These are phyloP conservation scores for Penicillium sp. DNA, from an alignment of 2,329 filamentous ascomycete genomes.

Conservation along the genomic window DNA sequence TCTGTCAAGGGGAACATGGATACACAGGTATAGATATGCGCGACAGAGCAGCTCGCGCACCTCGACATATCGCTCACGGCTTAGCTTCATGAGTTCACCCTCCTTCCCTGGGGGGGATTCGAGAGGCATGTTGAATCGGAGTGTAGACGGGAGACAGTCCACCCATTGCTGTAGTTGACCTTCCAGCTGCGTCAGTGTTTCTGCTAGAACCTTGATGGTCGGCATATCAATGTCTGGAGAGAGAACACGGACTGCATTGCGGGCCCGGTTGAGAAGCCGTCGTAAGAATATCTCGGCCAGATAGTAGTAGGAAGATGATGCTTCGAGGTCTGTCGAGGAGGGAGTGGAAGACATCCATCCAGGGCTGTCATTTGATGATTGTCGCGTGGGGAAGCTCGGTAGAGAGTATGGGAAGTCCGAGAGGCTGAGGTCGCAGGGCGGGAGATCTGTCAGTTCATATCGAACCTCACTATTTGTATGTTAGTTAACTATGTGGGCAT, in stretches of 20 bases:
- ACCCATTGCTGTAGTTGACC: constrained; percentile 27
- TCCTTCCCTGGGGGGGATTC: constrained; percentile 18
- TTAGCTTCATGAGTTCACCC: constrained; percentile 25
- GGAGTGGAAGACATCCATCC: constrained; percentile 12
- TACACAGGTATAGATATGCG: constrained; percentile 25
- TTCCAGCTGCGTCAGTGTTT: constrained; percentile 21
- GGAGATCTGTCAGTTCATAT: constrained; percentile 25
- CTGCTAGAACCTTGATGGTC: constrained; percentile 15
- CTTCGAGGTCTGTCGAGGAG: constrained; percentile 18
- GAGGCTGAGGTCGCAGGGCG: constrained; percentile 24
- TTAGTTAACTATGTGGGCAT: neutral
- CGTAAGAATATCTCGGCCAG: constrained; percentile 27
- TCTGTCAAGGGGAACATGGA: constrained; percentile 18
- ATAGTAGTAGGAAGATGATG: constrained; percentile 26
- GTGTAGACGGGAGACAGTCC: constrained; percentile 23
- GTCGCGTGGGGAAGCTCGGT: constrained; percentile 21
- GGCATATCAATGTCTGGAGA: constrained; percentile 17
- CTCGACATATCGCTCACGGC: constrained; percentile 26
- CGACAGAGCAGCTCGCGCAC: constrained; percentile 27
- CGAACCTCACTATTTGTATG: constrained; percentile 21
- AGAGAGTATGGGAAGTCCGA: constrained; percentile 27
- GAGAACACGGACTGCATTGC: constrained; percentile 22
- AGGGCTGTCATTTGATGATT: constrained; percentile 13
- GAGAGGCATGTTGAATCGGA: constrained; percentile 25
- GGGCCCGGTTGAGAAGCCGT: constrained; percentile 34